Evolutionary conservation across 2,329 filamentous ascomycete genomes (phyloP), one percentile per base, ranked within the genome.

Genomic region (Cladophialophora carrionii): DNA sequence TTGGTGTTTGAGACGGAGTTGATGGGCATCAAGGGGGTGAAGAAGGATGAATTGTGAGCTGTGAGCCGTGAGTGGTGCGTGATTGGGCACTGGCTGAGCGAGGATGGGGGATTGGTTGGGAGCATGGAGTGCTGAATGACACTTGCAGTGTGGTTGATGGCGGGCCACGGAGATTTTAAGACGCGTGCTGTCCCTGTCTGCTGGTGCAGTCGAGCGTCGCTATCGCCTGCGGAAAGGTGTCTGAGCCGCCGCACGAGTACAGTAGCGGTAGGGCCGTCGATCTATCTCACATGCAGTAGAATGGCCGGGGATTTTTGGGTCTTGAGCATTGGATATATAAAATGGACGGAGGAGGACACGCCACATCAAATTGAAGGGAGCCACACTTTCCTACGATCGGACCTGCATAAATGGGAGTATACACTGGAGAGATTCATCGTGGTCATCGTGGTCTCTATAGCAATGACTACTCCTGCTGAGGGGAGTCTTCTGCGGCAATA

Each of bases 1-100:
- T 79, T 98, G 74, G 87, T 98, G 60, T 97, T 98, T 75, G 91
- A 96, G 82, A 96, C 93, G 53, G 92, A 96, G 80, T 82, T 98
- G 71, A 82, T 97, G 73, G 88, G 85, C 62, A 97, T 98, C 74
- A 82, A 88, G 17, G 92, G 92, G 29, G 71, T 72, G 31, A 71
- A 70, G 59, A 80, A 80, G 74, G 78, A 80, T 73, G 79, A 81
- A 72, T 71, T 80, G 64, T 81, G 72, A 74, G 10, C n/a, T n/a
- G n/a, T n/a, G n/a, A n/a, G n/a, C n/a, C n/a, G n/a, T n/a, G n/a
- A n/a, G n/a, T n/a, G n/a, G n/a, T 29, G 6, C 26, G 26, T 29
- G 26, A 29, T n/a, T n/a, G n/a, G 20, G 34, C 4, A 6, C 34
- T 2, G 32, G 5, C 34, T 37, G 34, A 41, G 14, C 2, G 37